Evolutionary conservation across 2,329 filamentous ascomycete genomes (phyloP).

Genomic region (Sodiomyces alkalinus): DNA sequence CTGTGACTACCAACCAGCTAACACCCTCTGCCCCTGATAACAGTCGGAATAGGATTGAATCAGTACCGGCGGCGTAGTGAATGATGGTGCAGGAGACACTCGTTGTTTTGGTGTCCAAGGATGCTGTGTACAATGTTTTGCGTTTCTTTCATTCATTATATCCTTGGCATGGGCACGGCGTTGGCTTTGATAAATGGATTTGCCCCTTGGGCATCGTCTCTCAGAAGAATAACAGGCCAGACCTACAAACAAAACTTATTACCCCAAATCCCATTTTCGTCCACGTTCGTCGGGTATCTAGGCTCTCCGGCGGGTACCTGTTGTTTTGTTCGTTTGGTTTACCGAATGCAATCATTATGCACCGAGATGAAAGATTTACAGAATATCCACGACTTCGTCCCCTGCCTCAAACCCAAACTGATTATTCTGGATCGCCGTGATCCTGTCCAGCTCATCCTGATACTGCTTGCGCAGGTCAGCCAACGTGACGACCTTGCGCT

Average conservation of each 20-base stretch:
- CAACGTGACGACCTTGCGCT: slow-evolving; percentile 69
- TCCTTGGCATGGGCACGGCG: slow-evolving; percentile 25
- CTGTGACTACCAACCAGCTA: slow-evolving; percentile 23
- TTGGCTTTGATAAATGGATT: slow-evolving; percentile 15
- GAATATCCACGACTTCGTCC: slow-evolving; percentile 38
- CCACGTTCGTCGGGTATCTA: slow-evolving; percentile 9
- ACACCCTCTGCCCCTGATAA: slow-evolving; percentile 29
- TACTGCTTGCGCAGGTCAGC: slow-evolving; percentile 81
- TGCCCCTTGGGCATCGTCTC: slow-evolving; percentile 7
- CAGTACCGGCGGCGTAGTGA: slow-evolving; percentile 10
- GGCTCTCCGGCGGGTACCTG: slow-evolving; percentile 3
- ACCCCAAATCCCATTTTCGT: slow-evolving; percentile 5
- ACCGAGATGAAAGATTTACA: no score
- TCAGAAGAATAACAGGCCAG: slow-evolving; percentile 11
- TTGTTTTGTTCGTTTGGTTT: slow-evolving; percentile 1
- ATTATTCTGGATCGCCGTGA: slow-evolving; percentile 76
- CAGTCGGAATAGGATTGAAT: slow-evolving; percentile 28
- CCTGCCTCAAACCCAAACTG: slow-evolving; percentile 61
- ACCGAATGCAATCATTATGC: no score
- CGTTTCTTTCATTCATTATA: slow-evolving; percentile 4
- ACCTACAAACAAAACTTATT: slow-evolving; percentile 10
- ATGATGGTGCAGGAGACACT: neutral
- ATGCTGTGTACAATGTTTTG: slow-evolving; percentile 2
- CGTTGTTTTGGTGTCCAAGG: slow-evolving; percentile 2
- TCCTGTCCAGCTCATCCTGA: slow-evolving; percentile 75